phyloP scores from a whole-genome alignment of 371 early-diverging fungal genomes.

The Mortierella sp. region DNA sequence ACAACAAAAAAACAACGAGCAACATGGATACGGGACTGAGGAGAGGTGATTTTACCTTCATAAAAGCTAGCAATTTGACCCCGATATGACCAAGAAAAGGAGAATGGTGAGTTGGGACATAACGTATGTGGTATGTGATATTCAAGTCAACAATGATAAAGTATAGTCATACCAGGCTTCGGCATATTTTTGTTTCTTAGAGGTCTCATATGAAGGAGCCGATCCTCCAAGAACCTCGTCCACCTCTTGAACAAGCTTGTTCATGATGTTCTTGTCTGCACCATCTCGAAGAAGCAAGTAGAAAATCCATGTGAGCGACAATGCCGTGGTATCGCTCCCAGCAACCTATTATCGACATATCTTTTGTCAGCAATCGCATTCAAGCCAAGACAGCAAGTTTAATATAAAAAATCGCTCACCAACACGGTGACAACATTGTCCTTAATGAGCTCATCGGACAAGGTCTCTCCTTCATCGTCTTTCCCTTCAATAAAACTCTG shows the following conservation, averaged over 20 bases:
- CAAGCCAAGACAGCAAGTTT: background rate
- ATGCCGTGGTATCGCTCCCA: conserved; percentile 81
- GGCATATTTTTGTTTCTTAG: conserved; percentile 33
- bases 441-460: conserved; percentile 62
- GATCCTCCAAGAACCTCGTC: conserved; percentile 26
- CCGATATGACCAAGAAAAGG: background rate
- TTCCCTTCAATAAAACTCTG: conserved; percentile 66
- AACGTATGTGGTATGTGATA: background rate
- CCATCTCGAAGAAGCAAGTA: conserved; percentile 56
- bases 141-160: background rate
- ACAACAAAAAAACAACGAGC: background rate
- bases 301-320: conserved; percentile 77
- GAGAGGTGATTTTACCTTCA: conserved; percentile 10
- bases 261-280: conserved; percentile 8
- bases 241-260: conserved; percentile 19
- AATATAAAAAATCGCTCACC: conserved; percentile 28
- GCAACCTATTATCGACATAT: conserved; percentile 66
- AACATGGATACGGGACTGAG: background rate
- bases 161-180: conserved; percentile 33
- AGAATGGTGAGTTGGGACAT: background rate
- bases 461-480: conserved; percentile 61
- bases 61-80: conserved; percentile 6
- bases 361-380: conserved; percentile 38
- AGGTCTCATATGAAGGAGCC: conserved; percentile 24
- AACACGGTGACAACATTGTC: conserved; percentile 76